Conservation (phyloP, 176 grass and related monocot species). For the Eragrostis curvula region DNA sequence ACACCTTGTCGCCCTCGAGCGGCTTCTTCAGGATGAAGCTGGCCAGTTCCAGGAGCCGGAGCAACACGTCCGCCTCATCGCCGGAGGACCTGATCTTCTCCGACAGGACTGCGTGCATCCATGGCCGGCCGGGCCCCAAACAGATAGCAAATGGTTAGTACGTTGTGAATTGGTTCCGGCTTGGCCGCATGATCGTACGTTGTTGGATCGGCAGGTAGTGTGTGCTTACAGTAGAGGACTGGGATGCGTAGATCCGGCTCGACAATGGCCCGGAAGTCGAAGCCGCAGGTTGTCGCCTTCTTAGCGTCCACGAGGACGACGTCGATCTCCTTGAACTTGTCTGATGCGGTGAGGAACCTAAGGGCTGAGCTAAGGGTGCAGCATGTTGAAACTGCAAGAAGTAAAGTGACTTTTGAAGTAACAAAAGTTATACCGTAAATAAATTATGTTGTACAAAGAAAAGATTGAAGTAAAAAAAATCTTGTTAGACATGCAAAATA, state of each 20-base stretch:
- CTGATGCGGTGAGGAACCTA: not conserved
- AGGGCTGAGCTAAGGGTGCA: not conserved
- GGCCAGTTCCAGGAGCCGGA: not conserved
- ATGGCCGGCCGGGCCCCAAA: not conserved
- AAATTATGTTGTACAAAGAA: not conserved
- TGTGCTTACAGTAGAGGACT: constrained; percentile 35
- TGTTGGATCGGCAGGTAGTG: too few species aligned
- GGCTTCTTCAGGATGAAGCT: constrained; percentile 24
- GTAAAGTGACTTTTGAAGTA: not conserved
- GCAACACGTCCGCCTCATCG: not conserved
- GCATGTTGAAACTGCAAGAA: constrained; percentile 17
- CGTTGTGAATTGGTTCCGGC: not conserved
- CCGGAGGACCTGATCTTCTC: not conserved
- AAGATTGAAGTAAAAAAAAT: not conserved
- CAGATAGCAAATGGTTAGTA: not conserved
- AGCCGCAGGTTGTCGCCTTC: constrained; percentile 21
- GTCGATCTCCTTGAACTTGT: not conserved
- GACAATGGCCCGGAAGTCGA: constrained; percentile 11
- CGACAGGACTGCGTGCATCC: constrained; percentile 5
- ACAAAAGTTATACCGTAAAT: too few species aligned
- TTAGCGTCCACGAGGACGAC: constrained; percentile 5
- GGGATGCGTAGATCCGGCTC: constrained; percentile 24
- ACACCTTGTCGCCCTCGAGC: not conserved
- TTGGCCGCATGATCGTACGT: not conserved
- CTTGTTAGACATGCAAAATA: not conserved